These are phyloP conservation scores for Areca catechu DNA, from an alignment of 176 grass and related monocot genomes.

Conservation along the genomic window DNA sequence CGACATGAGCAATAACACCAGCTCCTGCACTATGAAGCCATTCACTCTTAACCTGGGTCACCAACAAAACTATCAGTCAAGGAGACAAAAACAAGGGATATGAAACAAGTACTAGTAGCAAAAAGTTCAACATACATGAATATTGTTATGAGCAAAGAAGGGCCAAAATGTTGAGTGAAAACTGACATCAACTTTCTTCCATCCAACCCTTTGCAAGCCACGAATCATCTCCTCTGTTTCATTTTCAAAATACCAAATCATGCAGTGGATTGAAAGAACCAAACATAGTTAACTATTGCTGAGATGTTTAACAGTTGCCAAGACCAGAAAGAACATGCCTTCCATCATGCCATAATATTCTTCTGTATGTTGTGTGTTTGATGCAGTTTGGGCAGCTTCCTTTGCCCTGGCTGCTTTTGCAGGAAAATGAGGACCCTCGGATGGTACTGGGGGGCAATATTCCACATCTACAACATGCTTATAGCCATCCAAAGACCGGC, in stretches of 20 bases:
- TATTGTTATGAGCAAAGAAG: constrained; percentile 83
- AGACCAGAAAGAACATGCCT: constrained; percentile 26
- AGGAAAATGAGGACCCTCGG: constrained; percentile 55
- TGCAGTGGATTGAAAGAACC: not conserved
- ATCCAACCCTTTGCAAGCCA: constrained; percentile 74
- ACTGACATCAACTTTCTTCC: constrained; percentile 89
- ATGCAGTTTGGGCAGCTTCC: constrained; percentile 45
- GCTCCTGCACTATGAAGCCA: constrained; percentile 72
- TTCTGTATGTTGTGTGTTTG: constrained; percentile 51
- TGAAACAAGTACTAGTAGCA: not conserved
- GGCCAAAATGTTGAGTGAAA: constrained; percentile 68
- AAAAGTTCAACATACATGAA: constrained; percentile 42
- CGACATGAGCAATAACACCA: constrained; percentile 58
- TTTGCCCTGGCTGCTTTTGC: constrained; percentile 50
- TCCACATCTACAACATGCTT: constrained; percentile 73
- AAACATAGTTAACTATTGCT: too few relatives aligned
- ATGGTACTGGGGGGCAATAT: constrained; percentile 40
- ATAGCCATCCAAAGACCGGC: constrained; percentile 50
- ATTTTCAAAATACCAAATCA: constrained; percentile 19
- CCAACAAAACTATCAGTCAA: not conserved
- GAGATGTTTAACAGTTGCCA: not conserved
- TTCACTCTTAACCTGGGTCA: constrained; percentile 57
- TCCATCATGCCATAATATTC: constrained; percentile 74
- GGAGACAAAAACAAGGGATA: constrained; percentile 1
- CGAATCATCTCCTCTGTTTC: constrained; percentile 73